Evolutionary conservation across 805 yeast species (phyloP), one percentile per base, ranked within the genome.

Genomic region (Cyberlindnera euphorbiiphila): DNA sequence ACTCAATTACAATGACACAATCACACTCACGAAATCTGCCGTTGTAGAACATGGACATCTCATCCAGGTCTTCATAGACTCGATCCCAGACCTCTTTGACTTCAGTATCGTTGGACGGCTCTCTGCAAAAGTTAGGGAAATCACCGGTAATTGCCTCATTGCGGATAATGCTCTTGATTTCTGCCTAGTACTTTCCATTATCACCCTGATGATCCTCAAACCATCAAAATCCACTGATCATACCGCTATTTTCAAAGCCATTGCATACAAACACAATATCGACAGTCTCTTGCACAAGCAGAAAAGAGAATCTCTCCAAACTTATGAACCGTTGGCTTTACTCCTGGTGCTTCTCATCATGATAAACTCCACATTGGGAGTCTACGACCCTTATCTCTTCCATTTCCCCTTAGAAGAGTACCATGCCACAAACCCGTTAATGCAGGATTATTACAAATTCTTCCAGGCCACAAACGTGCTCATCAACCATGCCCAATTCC

Each of bases 291-390:
- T 36, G 16, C 4, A 25, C 2, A 9, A 15, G 11, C 45, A 41
- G 22, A 30, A 18, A 9, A 11, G 30, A 4, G 41, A 35, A 2
- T 14, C 37, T 4, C 10, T 42, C 12, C 33, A 25, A 12, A n/a
- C 6, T 1, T 42, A 42, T 18, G 36, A 34, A 9, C 24, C 38
- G 10, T n/a, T 42, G 11, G 29, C 35, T 13, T 18, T 35, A 15
- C 24, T 42, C 4, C 13, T 47, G 10, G 41, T 32, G 9, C 36
- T 49, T 2, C 21, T 42, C 22, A 43, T 49, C 3, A 45, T 47
- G 34, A 45, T 51, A 3, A 47, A 51, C 33, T 28, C 50, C 15
- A 45, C 44, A 8, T 18, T 53, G 5, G 53, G 48, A 1, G 32
- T 47, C 2, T 43, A 41, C 26, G 43, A 49, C 26, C 32, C 35